Conservation (phyloP, 768 basidiomycete species). For the Mycena metata region DNA sequence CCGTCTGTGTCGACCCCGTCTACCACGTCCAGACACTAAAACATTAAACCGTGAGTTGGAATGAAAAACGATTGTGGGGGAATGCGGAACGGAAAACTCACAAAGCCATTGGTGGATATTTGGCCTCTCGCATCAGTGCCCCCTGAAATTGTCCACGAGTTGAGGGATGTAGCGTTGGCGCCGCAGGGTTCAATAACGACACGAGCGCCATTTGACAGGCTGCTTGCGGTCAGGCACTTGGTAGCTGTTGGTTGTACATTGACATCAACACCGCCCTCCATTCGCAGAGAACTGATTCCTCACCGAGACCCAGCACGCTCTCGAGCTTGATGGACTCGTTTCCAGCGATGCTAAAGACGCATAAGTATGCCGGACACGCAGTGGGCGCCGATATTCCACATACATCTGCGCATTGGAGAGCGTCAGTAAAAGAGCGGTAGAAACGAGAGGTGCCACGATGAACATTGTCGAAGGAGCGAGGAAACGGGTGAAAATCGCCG, state of each 20-base stretch:
- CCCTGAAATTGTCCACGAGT: slow-evolving; percentile 15
- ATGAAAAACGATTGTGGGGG: slow-evolving; percentile 14
- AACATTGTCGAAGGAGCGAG: slow-evolving; percentile 17
- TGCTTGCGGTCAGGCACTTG: slow-evolving; percentile 21
- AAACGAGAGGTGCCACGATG: slow-evolving; percentile 8
- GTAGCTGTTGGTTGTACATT: slow-evolving; percentile 10
- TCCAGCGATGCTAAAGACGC: slow-evolving; percentile 1
- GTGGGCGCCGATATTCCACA: slow-evolving; percentile 7
- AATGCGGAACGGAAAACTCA: slow-evolving; percentile 19
- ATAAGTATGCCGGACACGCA: slow-evolving; percentile 11
- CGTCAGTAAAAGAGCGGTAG: slow-evolving; percentile 17
- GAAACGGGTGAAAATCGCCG: slow-evolving; percentile 14
- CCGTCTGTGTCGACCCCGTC: slow-evolving; percentile 18
- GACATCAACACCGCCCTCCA: slow-evolving; percentile 16
- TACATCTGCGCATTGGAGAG: slow-evolving; percentile 21
- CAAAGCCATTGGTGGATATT: slow-evolving; percentile 17
- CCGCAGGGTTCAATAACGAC: slow-evolving; percentile 19
- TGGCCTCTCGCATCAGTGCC: slow-evolving; percentile 12
- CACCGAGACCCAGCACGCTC: slow-evolving; percentile 12
- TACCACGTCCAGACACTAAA: slow-evolving; percentile 15
- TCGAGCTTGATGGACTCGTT: slow-evolving; percentile 16
- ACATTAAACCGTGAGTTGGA: slow-evolving; percentile 12
- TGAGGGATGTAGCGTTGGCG: slow-evolving; percentile 17
- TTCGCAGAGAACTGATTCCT: slow-evolving; percentile 13
- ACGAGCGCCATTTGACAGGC: slow-evolving; percentile 15